These are phyloP conservation scores for Hypholoma sublateritium DNA, from an alignment of 768 basidiomycete species.

Conservation along the genomic window DNA sequence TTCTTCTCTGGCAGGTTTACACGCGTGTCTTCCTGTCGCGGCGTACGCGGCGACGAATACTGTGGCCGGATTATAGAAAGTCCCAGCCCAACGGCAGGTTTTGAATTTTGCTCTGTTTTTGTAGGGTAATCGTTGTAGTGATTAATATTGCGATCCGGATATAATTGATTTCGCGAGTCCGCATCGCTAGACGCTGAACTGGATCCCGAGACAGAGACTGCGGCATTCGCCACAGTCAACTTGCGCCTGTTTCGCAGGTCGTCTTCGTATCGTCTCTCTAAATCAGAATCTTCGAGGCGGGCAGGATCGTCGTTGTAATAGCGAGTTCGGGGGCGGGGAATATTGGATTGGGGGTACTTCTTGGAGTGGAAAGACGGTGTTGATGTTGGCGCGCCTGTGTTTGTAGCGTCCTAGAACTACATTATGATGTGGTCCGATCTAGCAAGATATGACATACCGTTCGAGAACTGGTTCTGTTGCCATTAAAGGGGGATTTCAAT, in stretches of 20 bases:
- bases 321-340: constrained; percentile 33
- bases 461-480: constrained; percentile 9
- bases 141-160: background rate
- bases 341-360: constrained; percentile 25
- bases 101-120: background rate
- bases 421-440: background rate
- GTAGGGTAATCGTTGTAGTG: background rate
- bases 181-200: constrained; percentile 38
- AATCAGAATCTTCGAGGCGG: constrained; percentile 41
- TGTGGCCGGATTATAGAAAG: constrained; percentile 15
- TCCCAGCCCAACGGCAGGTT: constrained; percentile 22
- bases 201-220: constrained; percentile 39
- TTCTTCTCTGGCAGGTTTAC: constrained; percentile 17
- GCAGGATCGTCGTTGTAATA: constrained; percentile 22
- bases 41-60: background rate
- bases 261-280: constrained; percentile 41
- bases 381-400: background rate
- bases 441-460: constrained; percentile 10
- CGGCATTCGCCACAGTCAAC: constrained; percentile 45
- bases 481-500: constrained; percentile 18
- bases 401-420: background rate
- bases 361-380: background rate
- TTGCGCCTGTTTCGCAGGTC: constrained; percentile 37
- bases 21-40: background rate
- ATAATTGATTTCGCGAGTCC: constrained; percentile 15